Conservation (phyloP, 106 monocot genomes). For the Dendrobium catenatum region DNA sequence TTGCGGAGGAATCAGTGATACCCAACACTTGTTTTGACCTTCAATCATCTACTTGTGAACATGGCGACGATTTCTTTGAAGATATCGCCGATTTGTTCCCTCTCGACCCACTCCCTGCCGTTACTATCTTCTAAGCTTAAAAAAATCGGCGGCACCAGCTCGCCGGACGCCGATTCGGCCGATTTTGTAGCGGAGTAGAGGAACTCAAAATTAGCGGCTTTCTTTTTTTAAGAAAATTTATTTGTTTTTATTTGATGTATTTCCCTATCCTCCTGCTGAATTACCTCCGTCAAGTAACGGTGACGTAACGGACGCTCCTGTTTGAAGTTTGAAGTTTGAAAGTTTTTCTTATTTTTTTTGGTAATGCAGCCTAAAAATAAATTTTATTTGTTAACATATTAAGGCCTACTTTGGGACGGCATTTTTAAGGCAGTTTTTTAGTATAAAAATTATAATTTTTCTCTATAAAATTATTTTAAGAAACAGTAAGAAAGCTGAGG, state of each 20-base stretch:
- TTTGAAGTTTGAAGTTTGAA: neutral
- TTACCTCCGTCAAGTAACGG: constrained; percentile 9
- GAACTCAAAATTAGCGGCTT: neutral
- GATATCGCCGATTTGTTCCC: constrained; percentile 53
- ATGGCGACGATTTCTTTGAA: constrained; percentile 29
- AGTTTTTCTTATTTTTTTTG: neutral
- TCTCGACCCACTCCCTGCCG: constrained; percentile 28
- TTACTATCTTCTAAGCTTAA: constrained; percentile 1
- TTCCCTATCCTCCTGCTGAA: neutral
- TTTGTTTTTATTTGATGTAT: neutral
- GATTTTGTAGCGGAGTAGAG: constrained; percentile 23
- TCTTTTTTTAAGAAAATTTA: neutral
- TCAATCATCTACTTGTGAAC: neutral
- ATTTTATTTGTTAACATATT: too few species aligned
- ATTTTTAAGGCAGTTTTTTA: too few species aligned
- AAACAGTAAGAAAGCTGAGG: too few species aligned
- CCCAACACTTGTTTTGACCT: neutral
- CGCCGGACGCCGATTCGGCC: constrained; percentile 23
- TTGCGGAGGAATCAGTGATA: neutral
- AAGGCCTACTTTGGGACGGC: too few species aligned
- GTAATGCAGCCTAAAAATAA: too few species aligned
- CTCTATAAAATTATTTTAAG: too few species aligned
- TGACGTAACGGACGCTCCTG: neutral
- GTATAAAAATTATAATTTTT: too few species aligned
- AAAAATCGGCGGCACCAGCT: neutral